These are phyloP conservation scores for Apophysomyces elegans DNA, from an alignment of 371 early-diverging fungal species.

Conservation along the genomic window DNA sequence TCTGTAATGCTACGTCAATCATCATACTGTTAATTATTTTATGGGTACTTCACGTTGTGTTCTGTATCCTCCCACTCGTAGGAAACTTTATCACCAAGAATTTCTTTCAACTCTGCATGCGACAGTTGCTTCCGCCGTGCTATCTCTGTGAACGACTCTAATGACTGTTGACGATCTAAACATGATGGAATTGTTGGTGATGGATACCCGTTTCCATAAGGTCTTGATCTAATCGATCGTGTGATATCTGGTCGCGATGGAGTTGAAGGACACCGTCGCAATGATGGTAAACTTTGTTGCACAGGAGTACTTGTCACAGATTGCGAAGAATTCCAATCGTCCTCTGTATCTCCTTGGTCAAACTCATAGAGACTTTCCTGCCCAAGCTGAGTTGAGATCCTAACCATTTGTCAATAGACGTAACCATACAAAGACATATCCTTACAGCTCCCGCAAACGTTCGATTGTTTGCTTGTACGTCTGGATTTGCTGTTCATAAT, in stretches of 20 bases:
- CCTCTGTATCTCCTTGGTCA: background rate
- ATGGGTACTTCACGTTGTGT: background rate
- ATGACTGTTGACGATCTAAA: background rate
- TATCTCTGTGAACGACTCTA: background rate
- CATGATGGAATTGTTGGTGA: background rate
- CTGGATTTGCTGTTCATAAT: slow-evolving; percentile 4
- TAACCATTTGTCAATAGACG: background rate
- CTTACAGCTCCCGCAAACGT: background rate
- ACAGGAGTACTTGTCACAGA: background rate
- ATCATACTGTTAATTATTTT: background rate
- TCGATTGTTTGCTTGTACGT: slow-evolving; percentile 3
- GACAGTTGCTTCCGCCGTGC: background rate
- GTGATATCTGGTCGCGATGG: slow-evolving; percentile 2
- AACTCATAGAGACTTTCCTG: background rate
- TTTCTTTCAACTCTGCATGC: background rate
- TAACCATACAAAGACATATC: background rate
- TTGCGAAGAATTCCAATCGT: background rate
- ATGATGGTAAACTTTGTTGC: background rate
- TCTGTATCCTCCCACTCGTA: slow-evolving; percentile 1
- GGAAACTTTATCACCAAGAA: slow-evolving; percentile 8
- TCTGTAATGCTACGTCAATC: background rate
- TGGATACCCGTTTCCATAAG: background rate
- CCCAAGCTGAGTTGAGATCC: background rate
- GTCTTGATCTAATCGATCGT: background rate
- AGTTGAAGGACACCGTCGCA: background rate